Base-by-base conservation (phyloP, 129 eudicot genomes). In the Dittrichia graveolens region DNA sequence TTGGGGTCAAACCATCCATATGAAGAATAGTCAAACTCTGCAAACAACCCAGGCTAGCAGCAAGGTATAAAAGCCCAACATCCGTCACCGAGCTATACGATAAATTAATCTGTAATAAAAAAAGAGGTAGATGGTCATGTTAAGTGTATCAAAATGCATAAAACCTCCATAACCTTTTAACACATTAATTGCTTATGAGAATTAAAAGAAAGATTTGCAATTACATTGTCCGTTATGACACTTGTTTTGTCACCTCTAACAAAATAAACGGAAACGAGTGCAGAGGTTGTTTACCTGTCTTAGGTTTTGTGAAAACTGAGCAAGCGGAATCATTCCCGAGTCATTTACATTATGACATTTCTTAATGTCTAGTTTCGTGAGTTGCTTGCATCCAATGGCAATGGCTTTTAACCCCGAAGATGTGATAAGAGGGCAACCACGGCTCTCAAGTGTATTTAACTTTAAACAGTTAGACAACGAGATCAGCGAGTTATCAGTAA, bases 381-480 rank as follows among this genome's bases (percentile, higher is more conserved):
- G 94, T 71, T 84, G 88, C 74, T 76, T 90, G 78, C 99, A 95
- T 79, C 92, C 90, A 49, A 81, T 83, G 14, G 99, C 97, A 70
- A 95, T 71, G 73, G 99, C 89, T 66, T 83, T 88, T 62, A 95
- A 52, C 60, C 99, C 99, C 45, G 82, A 78, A 37, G 96, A 91
- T 39, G 99, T 88, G 44, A 95, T 69, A 43, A 82, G 90, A 65
- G 95, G 91, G 70, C 97, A 91, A 56, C 99, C 99, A 83, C 99
- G 84, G 79, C 88, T 84, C 83, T 95, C 99, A 56, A 95, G 81
- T 5, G 95, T 88, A 67, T 86, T 86, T 45, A 95, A 66, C 71
- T 91, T 95, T 13, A 78, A 75, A 77, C 99, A 91, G 31, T 83
- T 90, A 35, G 99, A 90, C 73, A 95, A 48, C 8, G 96, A 83